Evolutionary conservation across 495 filamentous ascomycete genomes (phyloP).

Genomic region (Annulohypoxylon bovei): DNA sequence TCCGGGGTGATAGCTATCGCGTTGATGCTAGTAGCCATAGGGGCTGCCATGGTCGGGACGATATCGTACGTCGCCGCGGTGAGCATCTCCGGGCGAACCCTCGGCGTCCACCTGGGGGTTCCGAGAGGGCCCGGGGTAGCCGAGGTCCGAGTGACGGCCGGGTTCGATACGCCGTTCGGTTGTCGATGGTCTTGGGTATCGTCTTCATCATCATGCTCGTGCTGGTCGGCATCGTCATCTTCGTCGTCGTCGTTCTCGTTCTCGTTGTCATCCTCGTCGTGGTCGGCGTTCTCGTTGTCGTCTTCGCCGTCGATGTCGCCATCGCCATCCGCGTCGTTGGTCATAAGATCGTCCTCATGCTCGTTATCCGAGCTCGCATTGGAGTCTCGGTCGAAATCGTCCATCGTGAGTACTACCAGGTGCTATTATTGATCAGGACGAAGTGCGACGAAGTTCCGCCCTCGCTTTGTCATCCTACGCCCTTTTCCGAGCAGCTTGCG

Average conservation of each 20-base stretch:
- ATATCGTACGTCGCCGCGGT: constrained; percentile 93
- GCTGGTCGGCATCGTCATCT: constrained; percentile 67
- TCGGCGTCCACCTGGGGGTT: constrained; percentile 64
- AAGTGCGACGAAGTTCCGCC: neutral
- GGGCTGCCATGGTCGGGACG: constrained; percentile 94
- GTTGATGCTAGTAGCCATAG: constrained; percentile 95
- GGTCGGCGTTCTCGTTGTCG: constrained; percentile 63
- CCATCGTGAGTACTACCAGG: constrained; percentile 26
- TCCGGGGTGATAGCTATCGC: constrained; percentile 90
- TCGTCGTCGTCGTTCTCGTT: constrained; percentile 72
- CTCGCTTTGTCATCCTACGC: neutral
- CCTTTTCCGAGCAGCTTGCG: neutral
- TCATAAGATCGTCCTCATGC: constrained; percentile 66
- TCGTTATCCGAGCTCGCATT: constrained; percentile 77
- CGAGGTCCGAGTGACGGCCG: constrained; percentile 52
- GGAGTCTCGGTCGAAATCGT: constrained; percentile 58
- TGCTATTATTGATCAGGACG: neutral
- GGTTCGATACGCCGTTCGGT: constrained; percentile 31
- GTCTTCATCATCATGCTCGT: constrained; percentile 69
- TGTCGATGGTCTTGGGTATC: constrained; percentile 54
- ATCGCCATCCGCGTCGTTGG: constrained; percentile 67
- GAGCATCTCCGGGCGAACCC: constrained; percentile 79
- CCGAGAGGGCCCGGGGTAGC: constrained; percentile 59
- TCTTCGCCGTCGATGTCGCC: constrained; percentile 68
- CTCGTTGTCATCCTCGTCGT: constrained; percentile 62